Evolutionary conservation across 2,329 filamentous ascomycete genomes (phyloP).

Genomic region (Cladosporium sp.): DNA sequence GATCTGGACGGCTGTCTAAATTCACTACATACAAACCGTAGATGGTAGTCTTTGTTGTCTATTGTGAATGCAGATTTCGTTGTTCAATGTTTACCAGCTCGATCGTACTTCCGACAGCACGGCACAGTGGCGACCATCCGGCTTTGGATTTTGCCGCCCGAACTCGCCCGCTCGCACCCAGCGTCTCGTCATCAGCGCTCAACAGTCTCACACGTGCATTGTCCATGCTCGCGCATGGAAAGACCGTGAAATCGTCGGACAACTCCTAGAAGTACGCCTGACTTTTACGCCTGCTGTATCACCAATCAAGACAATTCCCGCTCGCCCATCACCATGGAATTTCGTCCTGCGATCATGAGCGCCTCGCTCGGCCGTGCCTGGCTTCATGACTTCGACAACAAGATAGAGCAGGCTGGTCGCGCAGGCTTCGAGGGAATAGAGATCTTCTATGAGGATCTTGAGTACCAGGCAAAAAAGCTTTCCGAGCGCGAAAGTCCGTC

Average conservation of each 20-base stretch:
- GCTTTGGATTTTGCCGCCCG: no score
- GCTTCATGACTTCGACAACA: conserved; percentile 62
- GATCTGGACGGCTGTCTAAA: background rate
- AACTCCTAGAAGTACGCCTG: background rate
- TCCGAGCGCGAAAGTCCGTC: conserved; percentile 35
- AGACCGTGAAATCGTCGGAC: no score
- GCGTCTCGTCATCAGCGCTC: background rate
- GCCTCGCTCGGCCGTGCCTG: conserved; percentile 73
- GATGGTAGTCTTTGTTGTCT: no score
- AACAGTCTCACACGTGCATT: background rate
- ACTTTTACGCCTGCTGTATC: no score
- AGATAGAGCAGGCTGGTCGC: conserved; percentile 62
- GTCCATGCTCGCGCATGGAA: background rate
- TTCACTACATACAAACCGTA: no score
- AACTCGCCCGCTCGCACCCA: background rate
- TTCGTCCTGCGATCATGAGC: conserved; percentile 64
- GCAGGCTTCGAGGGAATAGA: conserved; percentile 68
- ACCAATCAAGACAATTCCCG: background rate
- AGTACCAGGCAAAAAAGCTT: conserved; percentile 48
- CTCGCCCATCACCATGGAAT: conserved; percentile 28
- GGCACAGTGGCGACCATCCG: no score
- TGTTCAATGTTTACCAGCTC: background rate
- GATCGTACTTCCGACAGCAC: no score
- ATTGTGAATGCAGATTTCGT: background rate
- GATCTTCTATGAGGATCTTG: conserved; percentile 74